These are phyloP conservation scores for Fusarium pilosicola DNA, from an alignment of 2,329 filamentous ascomycete genomes.

Conservation along the genomic window DNA sequence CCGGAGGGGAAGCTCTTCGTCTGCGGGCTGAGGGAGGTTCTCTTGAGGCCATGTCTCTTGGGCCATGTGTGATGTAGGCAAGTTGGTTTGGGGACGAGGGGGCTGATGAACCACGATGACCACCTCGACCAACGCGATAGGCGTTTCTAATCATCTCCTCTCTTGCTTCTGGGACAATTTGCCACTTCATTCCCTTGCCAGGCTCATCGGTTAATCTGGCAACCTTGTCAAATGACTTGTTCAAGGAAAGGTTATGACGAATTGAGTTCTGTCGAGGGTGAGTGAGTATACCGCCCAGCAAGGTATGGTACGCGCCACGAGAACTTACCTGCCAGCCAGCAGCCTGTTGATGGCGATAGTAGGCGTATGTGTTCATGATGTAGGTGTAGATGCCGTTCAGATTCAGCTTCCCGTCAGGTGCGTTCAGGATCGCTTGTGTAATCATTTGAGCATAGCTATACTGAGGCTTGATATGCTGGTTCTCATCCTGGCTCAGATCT, in stretches of 20 bases:
- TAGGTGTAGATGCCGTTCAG: constrained; percentile 93
- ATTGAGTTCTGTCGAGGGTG: constrained; percentile 79
- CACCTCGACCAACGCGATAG: constrained; percentile 68
- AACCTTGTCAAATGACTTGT: constrained; percentile 94
- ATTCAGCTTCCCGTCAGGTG: constrained; percentile 87
- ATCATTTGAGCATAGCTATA: constrained; percentile 98
- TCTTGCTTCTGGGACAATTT: constrained; percentile 83
- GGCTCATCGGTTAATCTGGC: constrained; percentile 93
- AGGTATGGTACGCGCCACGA: not conserved
- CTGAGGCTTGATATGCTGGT: constrained; percentile 92
- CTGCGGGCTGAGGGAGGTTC: constrained; percentile 65
- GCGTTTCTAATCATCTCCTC: constrained; percentile 88
- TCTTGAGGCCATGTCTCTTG: constrained; percentile 63
- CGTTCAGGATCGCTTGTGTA: constrained; percentile 92
- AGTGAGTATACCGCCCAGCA: constrained; percentile 6
- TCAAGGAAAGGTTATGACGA: constrained; percentile 93
- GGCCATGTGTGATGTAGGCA: constrained; percentile 69
- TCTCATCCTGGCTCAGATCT: constrained; percentile 83
- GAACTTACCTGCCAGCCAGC: constrained; percentile 87
- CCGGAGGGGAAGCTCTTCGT: constrained; percentile 63
- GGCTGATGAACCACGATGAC: constrained; percentile 73
- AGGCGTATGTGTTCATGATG: constrained; percentile 91
- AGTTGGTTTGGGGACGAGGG: constrained; percentile 74
- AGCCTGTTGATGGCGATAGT: constrained; percentile 81
- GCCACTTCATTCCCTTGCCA: constrained; percentile 99